These are phyloP conservation scores for Sodiomyces alkalinus DNA, from an alignment of 2,329 filamentous ascomycete species.

Conservation along the genomic window DNA sequence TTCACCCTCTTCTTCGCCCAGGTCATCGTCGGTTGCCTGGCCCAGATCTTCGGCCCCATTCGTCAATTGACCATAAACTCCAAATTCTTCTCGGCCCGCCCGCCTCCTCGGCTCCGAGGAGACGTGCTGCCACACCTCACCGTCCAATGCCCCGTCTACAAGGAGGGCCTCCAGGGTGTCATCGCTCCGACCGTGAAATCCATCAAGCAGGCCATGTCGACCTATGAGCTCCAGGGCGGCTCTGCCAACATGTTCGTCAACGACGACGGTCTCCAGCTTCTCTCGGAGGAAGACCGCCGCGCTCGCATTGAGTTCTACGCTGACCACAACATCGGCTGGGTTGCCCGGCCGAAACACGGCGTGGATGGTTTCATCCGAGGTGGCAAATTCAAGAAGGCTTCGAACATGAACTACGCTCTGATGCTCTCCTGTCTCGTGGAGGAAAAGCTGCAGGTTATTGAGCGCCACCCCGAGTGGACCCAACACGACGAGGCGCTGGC, in stretches of 20 bases:
- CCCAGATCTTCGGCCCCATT: constrained; percentile 63
- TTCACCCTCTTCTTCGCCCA: constrained; percentile 73
- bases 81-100: constrained; percentile 65
- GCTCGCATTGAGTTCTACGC: constrained; percentile 54
- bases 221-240: constrained; percentile 64
- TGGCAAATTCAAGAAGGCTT: constrained; percentile 57
- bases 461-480: constrained; percentile 47
- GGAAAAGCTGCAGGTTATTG: constrained; percentile 44
- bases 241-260: constrained; percentile 66
- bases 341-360: constrained; percentile 48
- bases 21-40: constrained; percentile 60
- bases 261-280: constrained; percentile 57
- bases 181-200: constrained; percentile 65
- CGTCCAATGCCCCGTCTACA: constrained; percentile 80
- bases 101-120: constrained; percentile 44
- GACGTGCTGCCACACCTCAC: constrained; percentile 54
- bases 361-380: constrained; percentile 46
- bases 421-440: constrained; percentile 57
- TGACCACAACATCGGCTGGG: constrained; percentile 55
- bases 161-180: constrained; percentile 62
- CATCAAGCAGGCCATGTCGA: constrained; percentile 62
- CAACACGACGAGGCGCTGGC: constrained; percentile 52
- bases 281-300: constrained; percentile 44
- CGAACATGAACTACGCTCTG: constrained; percentile 58
- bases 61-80: constrained; percentile 61